These are phyloP conservation scores for Fusarium protoensiforme DNA, from an alignment of 2,329 filamentous ascomycete genomes.

Conservation along the genomic window DNA sequence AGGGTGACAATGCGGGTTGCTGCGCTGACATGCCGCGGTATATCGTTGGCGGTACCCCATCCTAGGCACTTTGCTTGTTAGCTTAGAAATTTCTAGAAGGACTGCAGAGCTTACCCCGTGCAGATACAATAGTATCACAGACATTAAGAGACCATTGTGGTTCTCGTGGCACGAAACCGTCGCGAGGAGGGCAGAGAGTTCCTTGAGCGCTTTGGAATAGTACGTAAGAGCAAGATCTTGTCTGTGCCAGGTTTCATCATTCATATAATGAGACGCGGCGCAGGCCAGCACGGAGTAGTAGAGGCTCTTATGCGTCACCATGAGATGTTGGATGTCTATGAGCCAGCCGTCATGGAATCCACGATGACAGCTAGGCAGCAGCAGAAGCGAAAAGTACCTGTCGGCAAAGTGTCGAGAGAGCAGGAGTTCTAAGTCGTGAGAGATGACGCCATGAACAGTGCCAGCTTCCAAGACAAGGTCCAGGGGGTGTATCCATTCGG, in stretches of 20 bases:
- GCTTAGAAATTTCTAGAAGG: accelerated
- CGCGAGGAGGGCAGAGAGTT: slow-evolving; percentile 27
- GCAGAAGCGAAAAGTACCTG: slow-evolving; percentile 32
- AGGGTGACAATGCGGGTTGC: slow-evolving; percentile 33
- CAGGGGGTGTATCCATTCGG: not conserved
- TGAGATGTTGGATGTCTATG: slow-evolving; percentile 42
- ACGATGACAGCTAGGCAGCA: slow-evolving; percentile 44
- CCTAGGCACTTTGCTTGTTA: slow-evolving; percentile 24
- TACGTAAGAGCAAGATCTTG: slow-evolving; percentile 37
- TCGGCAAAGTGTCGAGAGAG: slow-evolving; percentile 37
- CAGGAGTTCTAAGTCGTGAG: slow-evolving; percentile 18
- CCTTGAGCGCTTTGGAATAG: slow-evolving; percentile 34
- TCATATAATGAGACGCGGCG: slow-evolving; percentile 38
- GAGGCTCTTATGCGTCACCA: slow-evolving; percentile 40
- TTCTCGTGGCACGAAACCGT: slow-evolving; percentile 18
- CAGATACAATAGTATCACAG: slow-evolving; percentile 39
- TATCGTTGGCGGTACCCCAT: slow-evolving; percentile 29
- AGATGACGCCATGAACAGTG: slow-evolving; percentile 5
- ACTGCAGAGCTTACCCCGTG: slow-evolving; percentile 31
- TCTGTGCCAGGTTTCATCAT: slow-evolving; percentile 22
- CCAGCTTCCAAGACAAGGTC: slow-evolving; percentile 6
- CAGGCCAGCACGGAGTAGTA: slow-evolving; percentile 45
- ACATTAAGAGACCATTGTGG: slow-evolving; percentile 39
- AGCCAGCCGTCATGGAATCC: slow-evolving; percentile 46
- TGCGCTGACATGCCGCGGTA: slow-evolving; percentile 33